Percentiles rank a stretch among this genome's conserved stretches.
phyloP scores from a whole-genome alignment of 2,329 filamentous ascomycete genomes.

The Cladophialophora chaetospira region DNA sequence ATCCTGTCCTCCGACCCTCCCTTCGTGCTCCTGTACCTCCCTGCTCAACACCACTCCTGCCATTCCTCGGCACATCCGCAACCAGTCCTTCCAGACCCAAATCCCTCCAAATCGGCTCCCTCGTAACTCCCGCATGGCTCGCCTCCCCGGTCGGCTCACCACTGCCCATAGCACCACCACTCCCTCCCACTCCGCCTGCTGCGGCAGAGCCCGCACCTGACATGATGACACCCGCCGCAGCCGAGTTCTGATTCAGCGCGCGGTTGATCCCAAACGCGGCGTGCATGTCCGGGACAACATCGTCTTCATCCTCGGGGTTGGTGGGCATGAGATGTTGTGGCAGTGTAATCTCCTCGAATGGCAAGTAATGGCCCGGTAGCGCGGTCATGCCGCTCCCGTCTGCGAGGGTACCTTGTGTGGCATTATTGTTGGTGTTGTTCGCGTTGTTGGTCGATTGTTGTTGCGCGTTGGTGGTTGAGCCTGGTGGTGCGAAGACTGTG shows the following conservation, averaged over 20 bases:
- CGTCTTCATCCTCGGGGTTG: conserved; percentile 68
- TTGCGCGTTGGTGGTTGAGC: background rate
- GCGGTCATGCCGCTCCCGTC: conserved; percentile 28
- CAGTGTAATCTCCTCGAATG: conserved; percentile 64
- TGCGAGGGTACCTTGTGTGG: conserved; percentile 15
- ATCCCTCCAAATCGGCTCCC: conserved; percentile 56
- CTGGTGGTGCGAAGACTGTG: conserved; percentile 10
- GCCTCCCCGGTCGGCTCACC: conserved; percentile 20
- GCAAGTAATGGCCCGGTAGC: conserved; percentile 45
- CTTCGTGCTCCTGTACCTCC: conserved; percentile 13
- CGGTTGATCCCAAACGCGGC: conserved; percentile 67
- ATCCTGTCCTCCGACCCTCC: conserved; percentile 18
- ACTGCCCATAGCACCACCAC: conserved; percentile 4
- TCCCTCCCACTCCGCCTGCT: conserved; percentile 17
- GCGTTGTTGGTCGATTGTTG: conserved; percentile 12
- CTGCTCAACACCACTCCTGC: conserved; percentile 6
- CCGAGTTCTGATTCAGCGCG: conserved; percentile 57
- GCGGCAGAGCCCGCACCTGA: background rate
- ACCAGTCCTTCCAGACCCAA: conserved; percentile 45
- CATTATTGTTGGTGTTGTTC: background rate
- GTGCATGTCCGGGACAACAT: conserved; percentile 68
- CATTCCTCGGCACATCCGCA: conserved; percentile 6
- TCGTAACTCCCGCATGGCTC: conserved; percentile 25
- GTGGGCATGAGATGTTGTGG: conserved; percentile 62
- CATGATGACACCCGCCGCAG: conserved; percentile 43